Evolutionary conservation across 768 basidiomycete genomes (phyloP), one percentile per base, ranked within the genome.

Genomic region (Hysterangium stoloniferum): DNA sequence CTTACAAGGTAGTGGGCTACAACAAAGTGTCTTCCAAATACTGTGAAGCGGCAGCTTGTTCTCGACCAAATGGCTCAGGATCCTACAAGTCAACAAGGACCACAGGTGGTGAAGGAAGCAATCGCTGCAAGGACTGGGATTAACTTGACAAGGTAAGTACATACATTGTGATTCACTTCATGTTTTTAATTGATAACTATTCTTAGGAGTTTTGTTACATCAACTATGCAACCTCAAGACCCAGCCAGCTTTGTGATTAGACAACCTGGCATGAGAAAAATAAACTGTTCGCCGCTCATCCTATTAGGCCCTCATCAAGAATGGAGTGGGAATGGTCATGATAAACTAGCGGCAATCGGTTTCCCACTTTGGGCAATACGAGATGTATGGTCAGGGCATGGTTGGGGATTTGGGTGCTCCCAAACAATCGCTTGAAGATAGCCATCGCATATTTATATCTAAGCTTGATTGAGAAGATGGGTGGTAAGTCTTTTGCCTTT

Each of bases 241-340:
- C 54, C 45, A 31, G 60, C 60, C 12, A 62, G 58, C 12, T 66
- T 66, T 58, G 37, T n/a, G 5, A 31, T 7, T 1, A 45, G 58
- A 11, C 62, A 66, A 38, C 67, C 64, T 1, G 52, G 49, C 4
- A 52, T 54, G 3, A 68, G 65, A 41, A 65, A 62, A 27, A 52
- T 65, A 4, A 41, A 54, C 31, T 36, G 57, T 7, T 13, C 19
- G 7, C 11, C 38, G 8, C 38, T 63, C 7, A 52, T 54, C 4
- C 40, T 52, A 1, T 40, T 67, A 33, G 66, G 68, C 1, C 54
- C 56, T 3, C 51, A 68, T 54, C 59, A 66, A 37, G 57, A 61
- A 17, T 70, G 68, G 65, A 58, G 56, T 41, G 61, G 54, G 6
- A 63, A 68, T 60, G 68, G 68, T 0, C 64, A 69, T 47, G 65